Evolutionary conservation across 176 grass and related monocot genomes (phyloP).

Genomic region (Pontederia crassipes): DNA sequence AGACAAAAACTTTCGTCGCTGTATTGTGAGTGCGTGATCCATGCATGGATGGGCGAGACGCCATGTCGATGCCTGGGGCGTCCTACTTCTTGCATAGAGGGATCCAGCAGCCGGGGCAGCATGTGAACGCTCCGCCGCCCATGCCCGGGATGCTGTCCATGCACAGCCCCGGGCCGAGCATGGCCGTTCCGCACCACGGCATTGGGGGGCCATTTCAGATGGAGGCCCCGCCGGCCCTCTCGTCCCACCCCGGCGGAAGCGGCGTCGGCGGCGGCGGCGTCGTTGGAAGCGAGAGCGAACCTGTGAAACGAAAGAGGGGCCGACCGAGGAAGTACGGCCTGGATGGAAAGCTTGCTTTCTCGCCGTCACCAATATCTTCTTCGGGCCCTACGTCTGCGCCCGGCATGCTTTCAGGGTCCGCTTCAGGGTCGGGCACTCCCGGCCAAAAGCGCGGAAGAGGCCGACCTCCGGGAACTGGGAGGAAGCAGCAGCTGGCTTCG

Average conservation of each 20-base stretch:
- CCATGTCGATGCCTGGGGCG: not conserved
- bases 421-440: conserved; percentile 18
- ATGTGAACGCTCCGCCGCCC: not conserved
- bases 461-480: conserved; percentile 59
- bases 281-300: conserved; percentile 5
- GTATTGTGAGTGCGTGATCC: too few relatives aligned
- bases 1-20: too few relatives aligned
- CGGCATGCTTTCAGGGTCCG: conserved; percentile 7
- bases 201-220: conserved; percentile 49
- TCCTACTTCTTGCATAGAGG: not conserved
- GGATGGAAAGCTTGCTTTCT: conserved; percentile 32
- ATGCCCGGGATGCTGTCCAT: too few relatives aligned
- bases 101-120: not conserved
- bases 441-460: conserved; percentile 56
- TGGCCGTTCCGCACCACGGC: not conserved
- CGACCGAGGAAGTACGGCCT: conserved; percentile 75
- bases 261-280: not conserved
- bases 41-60: not conserved
- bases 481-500: conserved; percentile 50
- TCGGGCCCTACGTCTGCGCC: conserved; percentile 25
- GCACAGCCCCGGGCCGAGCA: not conserved
- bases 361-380: conserved; percentile 8
- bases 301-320: conserved; percentile 58
- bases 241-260: conserved; percentile 20
- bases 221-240: conserved; percentile 16